A percentile compares a stretch with the other conserved stretches of the same genome.
These are phyloP conservation scores for Zygosaccharomyces rouxii DNA, from an alignment of 805 yeast species.

Conservation along the genomic window DNA sequence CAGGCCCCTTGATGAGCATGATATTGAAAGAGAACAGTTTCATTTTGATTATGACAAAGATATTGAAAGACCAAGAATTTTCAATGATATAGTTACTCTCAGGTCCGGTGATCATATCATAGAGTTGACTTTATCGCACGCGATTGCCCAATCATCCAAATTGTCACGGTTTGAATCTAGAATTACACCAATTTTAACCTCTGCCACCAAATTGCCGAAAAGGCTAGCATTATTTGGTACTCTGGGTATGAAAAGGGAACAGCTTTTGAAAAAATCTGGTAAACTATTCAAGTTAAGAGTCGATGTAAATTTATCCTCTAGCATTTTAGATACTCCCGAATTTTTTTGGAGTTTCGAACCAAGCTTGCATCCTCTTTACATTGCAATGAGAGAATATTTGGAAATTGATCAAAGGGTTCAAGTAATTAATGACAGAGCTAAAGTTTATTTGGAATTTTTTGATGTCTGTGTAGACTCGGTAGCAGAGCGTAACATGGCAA, in stretches of 20 bases:
- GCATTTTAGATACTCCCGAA: slow-evolving; percentile 90
- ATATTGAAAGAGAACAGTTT: slow-evolving; percentile 82
- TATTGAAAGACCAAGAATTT: slow-evolving; percentile 67
- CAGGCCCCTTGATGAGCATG: slow-evolving; percentile 77
- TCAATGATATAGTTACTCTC: slow-evolving; percentile 89
- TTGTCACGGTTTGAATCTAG: slow-evolving; percentile 86
- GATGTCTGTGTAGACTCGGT: slow-evolving; percentile 91
- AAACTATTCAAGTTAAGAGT: slow-evolving; percentile 83
- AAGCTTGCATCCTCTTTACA: slow-evolving; percentile 85
- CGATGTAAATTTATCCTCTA: slow-evolving; percentile 87
- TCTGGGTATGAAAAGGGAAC: slow-evolving; percentile 78
- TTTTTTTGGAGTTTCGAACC: slow-evolving; percentile 97
- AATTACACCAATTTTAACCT: slow-evolving; percentile 76
- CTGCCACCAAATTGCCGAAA: slow-evolving; percentile 86
- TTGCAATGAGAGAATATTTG: slow-evolving; percentile 83
- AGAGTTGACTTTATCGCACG: slow-evolving; percentile 89
- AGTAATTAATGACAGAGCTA: slow-evolving; percentile 88
- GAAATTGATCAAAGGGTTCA: slow-evolving; percentile 95
- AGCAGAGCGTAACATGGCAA: slow-evolving; percentile 86
- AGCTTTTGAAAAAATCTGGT: slow-evolving; percentile 83
- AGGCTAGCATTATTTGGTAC: slow-evolving; percentile 86
- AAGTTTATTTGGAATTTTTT: slow-evolving; percentile 87
- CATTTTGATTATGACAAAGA: slow-evolving; percentile 49
- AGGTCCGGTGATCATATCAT: slow-evolving; percentile 89
- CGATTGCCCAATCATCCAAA: slow-evolving; percentile 94